These are phyloP conservation scores for Raddia guianensis DNA, from an alignment of 176 grass and related monocot species.

Conservation along the genomic window DNA sequence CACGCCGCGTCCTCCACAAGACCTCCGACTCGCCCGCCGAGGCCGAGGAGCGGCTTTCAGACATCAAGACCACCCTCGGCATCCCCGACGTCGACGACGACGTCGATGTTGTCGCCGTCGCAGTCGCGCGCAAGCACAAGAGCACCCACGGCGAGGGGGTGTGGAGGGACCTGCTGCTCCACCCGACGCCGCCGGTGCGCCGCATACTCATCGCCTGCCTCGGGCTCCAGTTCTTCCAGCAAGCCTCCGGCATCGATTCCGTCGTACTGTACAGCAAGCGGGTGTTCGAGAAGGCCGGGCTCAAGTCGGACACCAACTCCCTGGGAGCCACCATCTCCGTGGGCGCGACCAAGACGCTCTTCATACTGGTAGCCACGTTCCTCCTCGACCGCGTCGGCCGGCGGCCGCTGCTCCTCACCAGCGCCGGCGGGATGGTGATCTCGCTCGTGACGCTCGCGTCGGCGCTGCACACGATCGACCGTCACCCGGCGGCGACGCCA, in stretches of 20 bases:
- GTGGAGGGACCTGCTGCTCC: conserved; percentile 68
- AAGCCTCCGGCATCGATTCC: conserved; percentile 77
- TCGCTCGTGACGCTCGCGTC: conserved; percentile 58
- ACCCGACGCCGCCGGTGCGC: conserved; percentile 60
- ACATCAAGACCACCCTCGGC: conserved; percentile 62
- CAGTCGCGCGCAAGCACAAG: neutral
- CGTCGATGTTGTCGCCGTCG: conserved; percentile 5
- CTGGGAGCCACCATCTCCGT: conserved; percentile 63
- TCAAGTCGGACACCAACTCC: conserved; percentile 24
- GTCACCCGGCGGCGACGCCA: neutral
- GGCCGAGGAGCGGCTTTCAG: conserved; percentile 55
- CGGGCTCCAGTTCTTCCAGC: conserved; percentile 86
- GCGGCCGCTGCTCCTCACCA: conserved; percentile 74
- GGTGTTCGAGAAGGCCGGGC: conserved; percentile 69
- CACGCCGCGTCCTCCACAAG: conserved; percentile 55
- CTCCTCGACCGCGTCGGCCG: conserved; percentile 75
- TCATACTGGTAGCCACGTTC: conserved; percentile 77
- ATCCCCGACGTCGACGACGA: conserved; percentile 43
- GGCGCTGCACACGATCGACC: conserved; percentile 48
- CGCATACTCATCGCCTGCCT: conserved; percentile 69
- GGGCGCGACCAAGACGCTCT: conserved; percentile 72
- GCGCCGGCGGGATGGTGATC: conserved; percentile 69
- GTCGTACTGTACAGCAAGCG: conserved; percentile 78
- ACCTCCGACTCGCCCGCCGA: conserved; percentile 58
- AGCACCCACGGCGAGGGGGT: conserved; percentile 55